Base-by-base conservation (phyloP, 2,329 filamentous ascomycete genomes). In the Alternaria arbusti region DNA sequence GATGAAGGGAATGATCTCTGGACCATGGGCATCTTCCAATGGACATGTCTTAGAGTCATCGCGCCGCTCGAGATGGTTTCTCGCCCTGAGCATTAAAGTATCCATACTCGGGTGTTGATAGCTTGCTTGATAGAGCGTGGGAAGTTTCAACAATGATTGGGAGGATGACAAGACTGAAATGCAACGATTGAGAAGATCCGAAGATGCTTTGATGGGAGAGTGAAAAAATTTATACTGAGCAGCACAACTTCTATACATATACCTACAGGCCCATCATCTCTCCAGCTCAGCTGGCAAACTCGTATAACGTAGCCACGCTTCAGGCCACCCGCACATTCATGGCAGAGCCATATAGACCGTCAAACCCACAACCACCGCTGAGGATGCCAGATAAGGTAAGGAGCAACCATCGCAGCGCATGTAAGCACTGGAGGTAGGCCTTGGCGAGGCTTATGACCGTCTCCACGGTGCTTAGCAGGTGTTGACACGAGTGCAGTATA, bases 1-100 rank as follows among this genome's bases (percentile, higher is more conserved):
- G 20, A 75, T 54, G 10, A 75, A 67, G 12, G 63, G 64, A 6
- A 70, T 50, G 6, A 75, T 74, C 0, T 50, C 15, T 7, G 70
- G 70, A 1, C 71, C 69, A 8, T 36, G 46, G 2, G 57, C 57
- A 47, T 70, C 57, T 44, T 70, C 63, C 17, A 54, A 28, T 1
- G 72, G 72, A 44, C 72, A 75, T 28, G 12, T 51, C 8, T n/a
- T 58, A 7, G 52, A 43, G 36, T 58, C 44, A 5, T 54, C 44
- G 15, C 52, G 25, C 22, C 28, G 43, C 4, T 54, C 25, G 17
- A 59, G 44, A 32, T 54, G 25, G 5, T 54, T 36, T 47, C 64
- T 57, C 5, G 62, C 25, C 13, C 15, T 26, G 11, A 64, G 32
- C 3, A 40, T 25, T 11, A 45, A 17, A 5, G 44, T 45, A 30